These are phyloP conservation scores for Metschnikowia chrysomelidarum DNA, from an alignment of 805 yeast species.

Conservation along the genomic window DNA sequence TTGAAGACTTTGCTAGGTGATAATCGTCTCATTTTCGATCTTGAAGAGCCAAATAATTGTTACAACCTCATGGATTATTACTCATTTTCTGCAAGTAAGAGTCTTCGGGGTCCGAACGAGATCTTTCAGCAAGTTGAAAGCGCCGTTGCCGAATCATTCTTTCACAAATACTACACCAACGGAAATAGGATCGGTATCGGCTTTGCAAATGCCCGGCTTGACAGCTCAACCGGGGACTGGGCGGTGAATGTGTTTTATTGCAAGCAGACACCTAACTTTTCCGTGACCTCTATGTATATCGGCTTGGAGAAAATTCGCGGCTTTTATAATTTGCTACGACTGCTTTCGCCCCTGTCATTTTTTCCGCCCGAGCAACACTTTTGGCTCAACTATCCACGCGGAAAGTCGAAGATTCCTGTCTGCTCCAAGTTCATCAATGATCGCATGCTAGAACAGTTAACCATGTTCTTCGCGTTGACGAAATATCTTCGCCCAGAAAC, in stretches of 20 bases:
- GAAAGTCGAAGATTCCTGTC: conserved; percentile 24
- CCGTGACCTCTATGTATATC: conserved; percentile 10
- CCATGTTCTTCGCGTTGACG: conserved; percentile 41
- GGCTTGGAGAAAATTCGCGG: conserved; percentile 12
- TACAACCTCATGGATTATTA: conserved; percentile 40
- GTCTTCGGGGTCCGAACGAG: conserved; percentile 17
- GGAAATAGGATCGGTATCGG: conserved; percentile 13
- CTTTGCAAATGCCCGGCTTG: conserved; percentile 37
- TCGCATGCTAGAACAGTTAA: conserved; percentile 46
- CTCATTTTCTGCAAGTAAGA: conserved; percentile 32
- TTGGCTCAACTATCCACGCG: conserved; percentile 26
- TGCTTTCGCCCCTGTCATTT: conserved; percentile 35
- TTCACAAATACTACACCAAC: conserved; percentile 23
- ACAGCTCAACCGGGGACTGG: conserved; percentile 33
- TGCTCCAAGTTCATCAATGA: conserved; percentile 49
- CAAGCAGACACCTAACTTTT: neutral
- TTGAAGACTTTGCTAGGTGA: conserved; percentile 50
- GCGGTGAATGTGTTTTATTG: conserved; percentile 17
- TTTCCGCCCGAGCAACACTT: conserved; percentile 20
- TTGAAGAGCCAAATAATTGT: conserved; percentile 33
- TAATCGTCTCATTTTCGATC: conserved; percentile 39
- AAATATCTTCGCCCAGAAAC: conserved; percentile 28
- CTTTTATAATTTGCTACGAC: conserved; percentile 13
- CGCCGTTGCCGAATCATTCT: conserved; percentile 21
- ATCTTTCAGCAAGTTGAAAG: conserved; percentile 25